Percentiles rank a stretch among this genome's conserved stretches.
Conservation (phyloP, 495 filamentous ascomycete species). For the Penicillium odoratum region DNA sequence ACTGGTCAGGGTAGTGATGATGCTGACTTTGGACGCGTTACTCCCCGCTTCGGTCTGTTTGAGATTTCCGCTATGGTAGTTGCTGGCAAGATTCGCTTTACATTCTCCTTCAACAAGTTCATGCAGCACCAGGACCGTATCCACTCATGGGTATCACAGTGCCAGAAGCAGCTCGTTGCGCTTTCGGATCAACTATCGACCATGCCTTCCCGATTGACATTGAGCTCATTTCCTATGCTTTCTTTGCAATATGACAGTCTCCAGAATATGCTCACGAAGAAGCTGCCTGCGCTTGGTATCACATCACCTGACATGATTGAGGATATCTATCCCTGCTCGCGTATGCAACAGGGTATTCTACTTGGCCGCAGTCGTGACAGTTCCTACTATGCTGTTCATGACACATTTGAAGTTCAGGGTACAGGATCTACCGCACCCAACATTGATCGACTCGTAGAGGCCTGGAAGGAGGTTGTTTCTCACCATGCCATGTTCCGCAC, state of each 20-base stretch:
- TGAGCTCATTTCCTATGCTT: conserved; percentile 64
- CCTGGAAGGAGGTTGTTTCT: conserved; percentile 51
- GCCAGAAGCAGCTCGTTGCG: conserved; percentile 52
- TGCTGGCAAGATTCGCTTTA: conserved; percentile 59
- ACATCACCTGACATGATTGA: conserved; percentile 47
- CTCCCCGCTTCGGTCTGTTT: conserved; percentile 64
- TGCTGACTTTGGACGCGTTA: conserved; percentile 57
- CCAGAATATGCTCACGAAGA: conserved; percentile 43
- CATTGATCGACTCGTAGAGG: conserved; percentile 35
- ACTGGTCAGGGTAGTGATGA: conserved; percentile 44
- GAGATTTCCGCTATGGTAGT: conserved; percentile 63
- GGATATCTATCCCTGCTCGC: conserved; percentile 66
- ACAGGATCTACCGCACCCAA: conserved; percentile 31
- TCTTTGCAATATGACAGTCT: conserved; percentile 60
- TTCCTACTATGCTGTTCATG: conserved; percentile 60
- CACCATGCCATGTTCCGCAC: conserved; percentile 55
- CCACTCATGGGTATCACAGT: conserved; percentile 58
- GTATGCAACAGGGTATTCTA: conserved; percentile 67
- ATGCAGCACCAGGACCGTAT: conserved; percentile 61
- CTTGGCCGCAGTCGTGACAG: conserved; percentile 58
- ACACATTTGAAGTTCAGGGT: conserved; percentile 57
- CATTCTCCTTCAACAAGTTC: conserved; percentile 61
- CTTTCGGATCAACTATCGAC: conserved; percentile 51
- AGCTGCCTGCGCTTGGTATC: conserved; percentile 51
- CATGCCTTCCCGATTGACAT: conserved; percentile 51